phyloP scores from a whole-genome alignment of 345 rosid species.

The Boechera divaricarpa region DNA sequence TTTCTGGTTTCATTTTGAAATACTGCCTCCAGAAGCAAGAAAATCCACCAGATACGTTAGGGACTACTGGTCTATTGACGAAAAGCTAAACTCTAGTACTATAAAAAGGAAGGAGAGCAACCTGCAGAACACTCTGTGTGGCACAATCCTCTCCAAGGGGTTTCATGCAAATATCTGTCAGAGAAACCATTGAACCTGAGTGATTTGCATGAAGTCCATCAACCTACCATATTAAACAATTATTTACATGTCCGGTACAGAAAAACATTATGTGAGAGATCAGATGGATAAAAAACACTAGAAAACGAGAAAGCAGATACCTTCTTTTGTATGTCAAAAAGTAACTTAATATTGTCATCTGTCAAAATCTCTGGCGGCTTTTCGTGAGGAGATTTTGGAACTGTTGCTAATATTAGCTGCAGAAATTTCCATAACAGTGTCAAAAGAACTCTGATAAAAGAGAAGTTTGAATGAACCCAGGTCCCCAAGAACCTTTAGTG shows the following conservation, averaged over 20 bases:
- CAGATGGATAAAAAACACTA: neutral
- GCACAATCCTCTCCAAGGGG: constrained; percentile 97
- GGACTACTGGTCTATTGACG: constrained; percentile 7
- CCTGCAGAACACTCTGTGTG: constrained; percentile 95
- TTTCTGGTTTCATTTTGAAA: constrained; percentile 85
- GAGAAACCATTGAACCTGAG: constrained; percentile 80
- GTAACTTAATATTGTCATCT: constrained; percentile 82
- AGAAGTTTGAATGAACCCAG: neutral
- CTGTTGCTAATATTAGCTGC: constrained; percentile 87
- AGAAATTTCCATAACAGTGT: constrained; percentile 33
- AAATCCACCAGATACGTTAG: constrained; percentile 27
- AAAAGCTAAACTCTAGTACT: constrained; percentile 8
- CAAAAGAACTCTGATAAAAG: neutral
- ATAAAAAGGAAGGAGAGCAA: constrained; percentile 37
- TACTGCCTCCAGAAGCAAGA: constrained; percentile 55
- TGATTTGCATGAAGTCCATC: constrained; percentile 83
- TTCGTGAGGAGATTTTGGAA: constrained; percentile 56
- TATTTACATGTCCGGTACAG: constrained; percentile 5
- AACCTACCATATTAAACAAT: constrained; percentile 56
- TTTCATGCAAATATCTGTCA: constrained; percentile 94
- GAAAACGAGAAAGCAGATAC: constrained; percentile 46
- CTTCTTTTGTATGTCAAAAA: constrained; percentile 94
- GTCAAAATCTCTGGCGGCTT: constrained; percentile 79
- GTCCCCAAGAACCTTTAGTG: constrained; percentile 22
- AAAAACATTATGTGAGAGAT: constrained; percentile 6